These are phyloP conservation scores for Agrocybe praecox DNA, from an alignment of 768 basidiomycete genomes.

Conservation along the genomic window DNA sequence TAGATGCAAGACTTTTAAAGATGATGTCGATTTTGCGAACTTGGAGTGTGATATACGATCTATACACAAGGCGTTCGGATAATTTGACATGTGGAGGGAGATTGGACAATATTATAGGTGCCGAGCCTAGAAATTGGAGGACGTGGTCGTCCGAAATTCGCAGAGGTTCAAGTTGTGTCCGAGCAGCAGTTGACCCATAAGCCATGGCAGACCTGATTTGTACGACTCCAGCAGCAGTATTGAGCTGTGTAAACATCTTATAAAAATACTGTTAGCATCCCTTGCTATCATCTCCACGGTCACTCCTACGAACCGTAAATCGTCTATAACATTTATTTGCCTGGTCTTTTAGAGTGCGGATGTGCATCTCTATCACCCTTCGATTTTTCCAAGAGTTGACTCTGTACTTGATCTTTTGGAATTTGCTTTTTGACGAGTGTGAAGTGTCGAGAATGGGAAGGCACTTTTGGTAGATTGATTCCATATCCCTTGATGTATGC, in stretches of 20 bases:
- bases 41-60: background rate
- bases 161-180: background rate
- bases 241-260: background rate
- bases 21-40: background rate
- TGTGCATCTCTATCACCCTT: background rate
- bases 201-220: background rate
- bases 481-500: background rate
- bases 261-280: background rate
- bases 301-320: background rate
- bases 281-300: background rate
- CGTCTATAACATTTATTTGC: background rate
- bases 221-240: background rate
- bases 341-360: background rate
- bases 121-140: background rate
- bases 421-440: background rate
- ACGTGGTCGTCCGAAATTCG: background rate
- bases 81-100: background rate
- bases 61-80: background rate
- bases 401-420: background rate
- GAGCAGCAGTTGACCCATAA: background rate
- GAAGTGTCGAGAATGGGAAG: background rate
- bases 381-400: background rate
- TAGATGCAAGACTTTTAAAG: background rate
- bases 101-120: background rate
- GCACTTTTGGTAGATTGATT: background rate